Conservation (phyloP, 2,329 filamentous ascomycete species). For the Epichloe gansuensis region DNA sequence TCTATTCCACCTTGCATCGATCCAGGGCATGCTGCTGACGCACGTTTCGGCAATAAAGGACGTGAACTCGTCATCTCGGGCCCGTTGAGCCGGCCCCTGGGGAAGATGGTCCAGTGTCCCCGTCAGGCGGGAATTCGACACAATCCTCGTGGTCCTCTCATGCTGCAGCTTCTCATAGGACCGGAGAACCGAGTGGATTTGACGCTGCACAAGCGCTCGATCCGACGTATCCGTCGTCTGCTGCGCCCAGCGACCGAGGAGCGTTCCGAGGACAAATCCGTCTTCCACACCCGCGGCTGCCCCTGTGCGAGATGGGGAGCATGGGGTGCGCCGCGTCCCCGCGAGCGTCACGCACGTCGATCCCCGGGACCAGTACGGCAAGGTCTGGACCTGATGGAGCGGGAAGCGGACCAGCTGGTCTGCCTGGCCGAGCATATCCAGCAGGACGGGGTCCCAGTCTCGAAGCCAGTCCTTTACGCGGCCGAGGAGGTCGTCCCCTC, state of each 20-base stretch:
- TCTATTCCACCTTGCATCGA: conserved; percentile 7
- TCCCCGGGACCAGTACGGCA: conserved; percentile 6
- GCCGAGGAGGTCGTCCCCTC: background rate
- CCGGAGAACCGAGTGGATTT: conserved; percentile 1
- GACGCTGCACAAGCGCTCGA: background rate
- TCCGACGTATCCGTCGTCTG: background rate
- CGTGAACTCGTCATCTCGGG: conserved; percentile 7
- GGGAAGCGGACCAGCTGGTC: conserved; percentile 6
- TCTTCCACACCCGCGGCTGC: conserved; percentile 16
- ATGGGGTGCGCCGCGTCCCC: conserved; percentile 12
- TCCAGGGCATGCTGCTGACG: conserved; percentile 8
- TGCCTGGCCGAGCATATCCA: conserved; percentile 3
- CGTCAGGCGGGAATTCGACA: conserved; percentile 2
- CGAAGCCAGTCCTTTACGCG: background rate
- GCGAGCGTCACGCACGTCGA: conserved; percentile 6
- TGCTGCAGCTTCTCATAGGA: conserved; percentile 6
- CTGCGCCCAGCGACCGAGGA: conserved; percentile 15
- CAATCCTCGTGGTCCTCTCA: conserved; percentile 3
- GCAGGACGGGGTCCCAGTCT: conserved; percentile 6
- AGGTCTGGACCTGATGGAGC: conserved; percentile 2
- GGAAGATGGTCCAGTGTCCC: conserved; percentile 6
- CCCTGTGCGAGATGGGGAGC: conserved; percentile 14
- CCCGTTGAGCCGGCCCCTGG: conserved; percentile 2
- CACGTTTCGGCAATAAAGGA: conserved; percentile 1
- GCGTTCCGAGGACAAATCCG: conserved; percentile 11